These are phyloP conservation scores for Oryza meyeriana DNA, from an alignment of 176 grass and related monocot genomes.

Conservation along the genomic window DNA sequence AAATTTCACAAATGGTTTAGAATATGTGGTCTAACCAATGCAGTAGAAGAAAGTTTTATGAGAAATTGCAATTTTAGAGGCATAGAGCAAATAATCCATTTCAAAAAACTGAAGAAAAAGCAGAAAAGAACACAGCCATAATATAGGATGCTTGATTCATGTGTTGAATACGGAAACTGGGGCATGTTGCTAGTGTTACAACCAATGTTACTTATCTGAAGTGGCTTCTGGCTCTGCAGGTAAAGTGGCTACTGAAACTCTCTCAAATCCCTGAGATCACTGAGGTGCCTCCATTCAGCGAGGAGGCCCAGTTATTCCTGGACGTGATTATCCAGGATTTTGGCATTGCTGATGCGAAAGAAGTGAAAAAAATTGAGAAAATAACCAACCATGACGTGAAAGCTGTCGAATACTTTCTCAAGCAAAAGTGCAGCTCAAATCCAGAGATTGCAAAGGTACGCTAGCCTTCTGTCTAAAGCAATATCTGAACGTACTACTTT, in stretches of 20 bases:
- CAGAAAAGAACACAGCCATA: too few relatives aligned
- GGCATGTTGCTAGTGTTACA: not conserved
- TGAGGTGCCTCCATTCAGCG: constrained; percentile 78
- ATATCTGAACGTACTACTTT: not conserved
- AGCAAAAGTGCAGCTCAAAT: constrained; percentile 80
- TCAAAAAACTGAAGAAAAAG: too few relatives aligned
- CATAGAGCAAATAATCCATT: too few relatives aligned
- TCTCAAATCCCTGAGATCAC: constrained; percentile 75
- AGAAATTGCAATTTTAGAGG: too few relatives aligned
- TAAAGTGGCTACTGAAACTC: constrained; percentile 88
- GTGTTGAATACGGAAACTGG: not conserved
- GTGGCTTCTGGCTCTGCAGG: constrained; percentile 41
- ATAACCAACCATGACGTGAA: constrained; percentile 96
- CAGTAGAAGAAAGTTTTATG: too few relatives aligned
- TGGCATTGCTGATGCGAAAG: constrained; percentile 55
- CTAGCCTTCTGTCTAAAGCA: not conserved
- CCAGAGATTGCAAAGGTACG: constrained; percentile 78
- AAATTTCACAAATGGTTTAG: too few relatives aligned
- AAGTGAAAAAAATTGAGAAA: constrained; percentile 92
- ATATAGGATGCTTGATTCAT: not conserved
- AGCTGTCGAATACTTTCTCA: constrained; percentile 89
- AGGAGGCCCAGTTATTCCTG: constrained; percentile 63
- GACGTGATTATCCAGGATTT: constrained; percentile 69
- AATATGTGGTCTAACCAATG: too few relatives aligned
- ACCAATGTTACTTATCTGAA: not conserved